These are phyloP conservation scores for Dactylellina leptospora DNA, from an alignment of 2,329 filamentous ascomycete species.

Conservation along the genomic window DNA sequence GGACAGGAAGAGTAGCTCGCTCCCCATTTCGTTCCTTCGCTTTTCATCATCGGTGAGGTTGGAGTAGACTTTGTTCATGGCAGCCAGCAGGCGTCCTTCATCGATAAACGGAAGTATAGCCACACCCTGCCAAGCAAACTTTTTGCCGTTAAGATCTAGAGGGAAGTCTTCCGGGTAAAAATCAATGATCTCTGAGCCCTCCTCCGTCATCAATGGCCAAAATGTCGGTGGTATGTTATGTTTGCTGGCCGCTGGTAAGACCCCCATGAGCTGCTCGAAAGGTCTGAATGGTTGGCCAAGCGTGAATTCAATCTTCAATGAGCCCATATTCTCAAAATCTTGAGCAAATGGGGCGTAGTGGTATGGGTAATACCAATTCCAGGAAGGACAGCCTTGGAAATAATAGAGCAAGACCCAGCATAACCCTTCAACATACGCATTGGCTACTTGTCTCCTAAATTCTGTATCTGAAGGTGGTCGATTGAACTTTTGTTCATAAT, in stretches of 20 bases:
- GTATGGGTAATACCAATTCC: conserved; percentile 99
- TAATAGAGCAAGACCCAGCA: conserved; percentile 97
- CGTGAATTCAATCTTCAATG: conserved; percentile 81
- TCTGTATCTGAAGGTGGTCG: conserved; percentile 79
- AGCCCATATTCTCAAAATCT: conserved; percentile 84
- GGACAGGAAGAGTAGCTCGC: conserved; percentile 83
- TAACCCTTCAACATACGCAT: conserved; percentile 91
- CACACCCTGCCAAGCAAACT: conserved; percentile 97
- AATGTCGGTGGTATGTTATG: conserved; percentile 89
- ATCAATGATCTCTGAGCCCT: conserved; percentile 90
- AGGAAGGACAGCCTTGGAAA: conserved; percentile 96
- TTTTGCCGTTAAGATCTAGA: conserved; percentile 95
- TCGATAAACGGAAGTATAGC: conserved; percentile 95
- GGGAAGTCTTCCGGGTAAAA: conserved; percentile 97
- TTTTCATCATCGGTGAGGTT: conserved; percentile 78
- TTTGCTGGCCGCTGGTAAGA: conserved; percentile 82
- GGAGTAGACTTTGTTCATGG: conserved; percentile 84
- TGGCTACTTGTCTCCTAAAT: conserved; percentile 89
- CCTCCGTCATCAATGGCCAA: conserved; percentile 86
- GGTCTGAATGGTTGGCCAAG: conserved; percentile 86
- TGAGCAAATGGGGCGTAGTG: conserved; percentile 98
- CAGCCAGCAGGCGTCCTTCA: conserved; percentile 81
- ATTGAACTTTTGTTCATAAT: conserved; percentile 96
- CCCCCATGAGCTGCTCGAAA: conserved; percentile 98
- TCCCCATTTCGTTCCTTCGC: conserved; percentile 79